Conservation (phyloP, 371 early-diverging fungal species). For the Actinomortierella ambigua region DNA sequence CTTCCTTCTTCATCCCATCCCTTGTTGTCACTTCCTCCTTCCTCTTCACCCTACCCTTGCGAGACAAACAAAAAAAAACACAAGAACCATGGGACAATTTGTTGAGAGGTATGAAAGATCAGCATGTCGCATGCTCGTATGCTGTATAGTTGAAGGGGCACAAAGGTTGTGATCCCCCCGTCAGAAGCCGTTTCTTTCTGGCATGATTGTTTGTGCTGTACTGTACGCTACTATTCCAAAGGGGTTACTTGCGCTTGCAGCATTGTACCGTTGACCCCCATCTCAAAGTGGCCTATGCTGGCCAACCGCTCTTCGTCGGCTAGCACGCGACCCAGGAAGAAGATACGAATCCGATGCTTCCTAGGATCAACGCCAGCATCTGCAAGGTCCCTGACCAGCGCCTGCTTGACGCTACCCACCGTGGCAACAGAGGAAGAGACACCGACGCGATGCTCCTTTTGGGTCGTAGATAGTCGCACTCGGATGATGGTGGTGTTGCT, state of each 20-base stretch:
- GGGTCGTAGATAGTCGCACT: background rate
- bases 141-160: no score
- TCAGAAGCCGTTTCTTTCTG: no score
- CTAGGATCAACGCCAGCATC: conserved; percentile 7
- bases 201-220: no score
- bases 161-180: no score
- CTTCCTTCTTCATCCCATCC: no score
- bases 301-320: conserved; percentile 22
- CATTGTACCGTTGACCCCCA: conserved; percentile 2
- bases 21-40: no score
- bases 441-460: background rate
- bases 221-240: background rate
- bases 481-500: background rate
- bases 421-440: background rate
- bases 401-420: background rate
- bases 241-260: conserved; percentile 1
- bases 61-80: no score
- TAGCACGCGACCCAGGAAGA: conserved; percentile 28
- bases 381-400: conserved; percentile 2
- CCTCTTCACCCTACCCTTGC: no score
- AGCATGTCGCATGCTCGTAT: no score
- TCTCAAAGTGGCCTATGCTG: conserved; percentile 8
- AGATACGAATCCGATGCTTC: conserved; percentile 8
- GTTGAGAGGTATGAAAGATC: no score
- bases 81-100: no score